Percentiles rank a stretch among this genome's conserved stretches.
Conservation (phyloP, 345 rosid species). For the Schrenkiella parvula region DNA sequence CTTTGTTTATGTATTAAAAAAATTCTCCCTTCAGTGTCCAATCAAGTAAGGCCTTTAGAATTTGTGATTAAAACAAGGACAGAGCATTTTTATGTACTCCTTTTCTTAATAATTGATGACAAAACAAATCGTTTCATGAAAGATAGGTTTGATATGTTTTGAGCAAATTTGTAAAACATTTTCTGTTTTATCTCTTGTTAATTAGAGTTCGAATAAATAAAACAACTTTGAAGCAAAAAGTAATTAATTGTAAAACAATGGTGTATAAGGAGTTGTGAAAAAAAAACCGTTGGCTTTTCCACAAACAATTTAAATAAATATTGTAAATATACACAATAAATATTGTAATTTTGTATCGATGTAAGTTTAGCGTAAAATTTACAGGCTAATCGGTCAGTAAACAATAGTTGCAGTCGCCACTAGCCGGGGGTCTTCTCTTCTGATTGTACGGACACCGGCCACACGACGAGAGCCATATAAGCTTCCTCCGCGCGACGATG, state of each 20-base stretch:
- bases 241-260: background rate
- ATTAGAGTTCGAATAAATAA: too few species aligned
- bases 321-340: too few species aligned
- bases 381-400: background rate
- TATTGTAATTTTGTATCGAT: too few species aligned
- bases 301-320: too few species aligned
- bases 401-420: background rate
- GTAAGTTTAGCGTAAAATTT: background rate
- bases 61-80: background rate
- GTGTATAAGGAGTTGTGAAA: background rate
- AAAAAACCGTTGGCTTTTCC: too few species aligned
- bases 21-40: background rate
- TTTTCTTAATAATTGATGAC: too few species aligned
- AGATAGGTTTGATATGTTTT: too few species aligned
- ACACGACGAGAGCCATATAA: background rate
- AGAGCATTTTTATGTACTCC: background rate
- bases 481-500: constrained; percentile 9
- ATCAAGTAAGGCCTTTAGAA: background rate
- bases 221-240: too few species aligned
- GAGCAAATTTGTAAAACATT: too few species aligned
- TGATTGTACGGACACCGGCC: background rate
- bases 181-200: too few species aligned
- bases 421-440: background rate
- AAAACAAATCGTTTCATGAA: too few species aligned
- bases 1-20: background rate